phyloP scores from a whole-genome alignment of 306 rosid species.

The Begonia fuchsioides region DNA sequence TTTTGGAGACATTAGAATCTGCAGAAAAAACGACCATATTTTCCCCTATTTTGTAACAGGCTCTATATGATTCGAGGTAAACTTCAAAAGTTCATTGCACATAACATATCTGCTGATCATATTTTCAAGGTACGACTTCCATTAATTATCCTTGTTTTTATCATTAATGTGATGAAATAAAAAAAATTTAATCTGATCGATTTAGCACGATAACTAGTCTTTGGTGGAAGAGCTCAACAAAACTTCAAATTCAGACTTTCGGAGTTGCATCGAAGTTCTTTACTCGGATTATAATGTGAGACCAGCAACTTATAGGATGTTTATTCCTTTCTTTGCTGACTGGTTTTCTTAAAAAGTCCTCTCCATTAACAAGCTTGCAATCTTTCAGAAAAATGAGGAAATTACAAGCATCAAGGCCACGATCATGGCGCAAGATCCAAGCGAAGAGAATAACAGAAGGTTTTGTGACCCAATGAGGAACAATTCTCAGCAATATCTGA shows the following conservation, averaged over 20 bases:
- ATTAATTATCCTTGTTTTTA: neutral
- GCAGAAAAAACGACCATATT: neutral
- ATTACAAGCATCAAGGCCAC: conserved; percentile 16
- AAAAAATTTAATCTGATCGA: neutral
- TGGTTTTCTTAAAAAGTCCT: neutral
- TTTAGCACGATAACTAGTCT: conserved; percentile 14
- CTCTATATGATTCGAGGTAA: conserved; percentile 45
- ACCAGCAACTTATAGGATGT: conserved; percentile 1
- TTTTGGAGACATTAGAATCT: neutral
- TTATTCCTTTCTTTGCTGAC: neutral
- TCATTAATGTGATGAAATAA: neutral
- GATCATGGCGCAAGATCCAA: conserved; percentile 6
- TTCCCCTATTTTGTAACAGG: conserved; percentile 15
- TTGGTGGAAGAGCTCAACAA: conserved; percentile 30
- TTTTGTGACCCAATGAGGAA: conserved; percentile 7
- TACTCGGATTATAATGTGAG: conserved; percentile 40
- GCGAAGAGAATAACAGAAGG: conserved; percentile 2
- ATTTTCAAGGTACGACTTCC: conserved; percentile 39
- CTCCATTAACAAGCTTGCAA: neutral
- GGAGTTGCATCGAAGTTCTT: conserved; percentile 29
- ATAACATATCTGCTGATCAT: conserved; percentile 38
- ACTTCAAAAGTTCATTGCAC: conserved; percentile 45
- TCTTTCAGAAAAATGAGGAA: conserved; percentile 30
- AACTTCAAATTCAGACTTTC: conserved; percentile 21
- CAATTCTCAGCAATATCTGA: conserved; percentile 20